Evolutionary conservation across 257 asterid genomes (phyloP).

Genomic region (Gardenia jasminoides): DNA sequence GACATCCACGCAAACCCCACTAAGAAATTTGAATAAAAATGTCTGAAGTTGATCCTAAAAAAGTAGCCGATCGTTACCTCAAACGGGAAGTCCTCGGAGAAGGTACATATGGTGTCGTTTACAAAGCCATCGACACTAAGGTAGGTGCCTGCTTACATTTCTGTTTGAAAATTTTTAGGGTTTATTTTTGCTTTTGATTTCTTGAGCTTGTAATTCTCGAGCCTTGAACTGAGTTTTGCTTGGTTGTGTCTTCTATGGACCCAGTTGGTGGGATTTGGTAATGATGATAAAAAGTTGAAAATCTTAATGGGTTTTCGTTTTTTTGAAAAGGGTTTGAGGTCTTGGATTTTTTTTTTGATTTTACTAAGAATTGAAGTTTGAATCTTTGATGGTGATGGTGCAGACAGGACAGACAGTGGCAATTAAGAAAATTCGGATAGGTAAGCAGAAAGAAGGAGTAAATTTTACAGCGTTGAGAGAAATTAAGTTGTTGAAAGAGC

Average conservation of each 20-base stretch:
- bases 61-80: conserved; percentile 88
- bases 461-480: conserved; percentile 94
- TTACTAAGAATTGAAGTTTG: not conserved
- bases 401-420: conserved; percentile 95
- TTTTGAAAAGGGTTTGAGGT: not conserved
- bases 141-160: conserved; percentile 30
- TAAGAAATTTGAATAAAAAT: conserved; percentile 19
- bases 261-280: not conserved
- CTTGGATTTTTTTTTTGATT: not conserved
- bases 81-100: conserved; percentile 84
- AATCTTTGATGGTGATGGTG: conserved; percentile 21
- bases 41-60: conserved; percentile 60
- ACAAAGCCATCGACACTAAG: conserved; percentile 88
- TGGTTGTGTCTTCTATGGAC: not conserved
- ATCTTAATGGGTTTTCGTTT: conserved; percentile 7
- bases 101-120: conserved; percentile 92
- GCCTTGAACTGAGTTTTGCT: not conserved
- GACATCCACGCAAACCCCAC: not conserved
- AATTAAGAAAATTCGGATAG: conserved; percentile 89
- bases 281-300: not conserved
- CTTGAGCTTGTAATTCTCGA: conserved; percentile 3
- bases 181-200: conserved; percentile 3
- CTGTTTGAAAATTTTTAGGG: conserved; percentile 13
- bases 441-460: conserved; percentile 97
- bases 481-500: conserved; percentile 92